Conservation (phyloP, 495 filamentous ascomycete genomes). For the Gamarada debralockiae region DNA sequence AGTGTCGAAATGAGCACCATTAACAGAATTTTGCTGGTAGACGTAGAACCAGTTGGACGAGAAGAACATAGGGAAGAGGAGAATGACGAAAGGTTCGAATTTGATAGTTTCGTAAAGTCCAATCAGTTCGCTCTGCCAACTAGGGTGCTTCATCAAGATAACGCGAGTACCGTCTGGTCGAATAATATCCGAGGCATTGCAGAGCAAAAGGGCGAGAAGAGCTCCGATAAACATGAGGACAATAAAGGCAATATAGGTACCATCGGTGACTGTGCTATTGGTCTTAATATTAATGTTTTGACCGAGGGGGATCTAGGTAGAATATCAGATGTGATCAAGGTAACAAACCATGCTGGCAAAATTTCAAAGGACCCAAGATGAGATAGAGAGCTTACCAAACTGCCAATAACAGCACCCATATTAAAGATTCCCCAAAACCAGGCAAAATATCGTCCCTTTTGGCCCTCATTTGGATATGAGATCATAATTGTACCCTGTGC, state of each 20-base stretch:
- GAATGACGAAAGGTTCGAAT: slow-evolving; percentile 70
- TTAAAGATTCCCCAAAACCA: slow-evolving; percentile 97
- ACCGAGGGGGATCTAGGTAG: slow-evolving; percentile 62
- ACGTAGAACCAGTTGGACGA: slow-evolving; percentile 80
- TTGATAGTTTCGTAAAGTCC: slow-evolving; percentile 74
- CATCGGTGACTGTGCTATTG: slow-evolving; percentile 64
- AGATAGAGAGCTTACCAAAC: slow-evolving; percentile 51
- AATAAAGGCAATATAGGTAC: slow-evolving; percentile 89
- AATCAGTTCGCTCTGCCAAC: slow-evolving; percentile 70
- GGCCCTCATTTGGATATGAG: slow-evolving; percentile 77
- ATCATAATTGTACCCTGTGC: slow-evolving; percentile 96
- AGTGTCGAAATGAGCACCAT: slow-evolving; percentile 71
- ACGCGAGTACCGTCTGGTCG: slow-evolving; percentile 77
- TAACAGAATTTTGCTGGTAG: slow-evolving; percentile 56
- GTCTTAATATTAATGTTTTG: slow-evolving; percentile 65
- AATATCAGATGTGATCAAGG: slow-evolving; percentile 7
- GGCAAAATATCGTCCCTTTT: slow-evolving; percentile 86
- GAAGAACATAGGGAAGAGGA: slow-evolving; percentile 87
- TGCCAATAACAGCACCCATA: slow-evolving; percentile 84
- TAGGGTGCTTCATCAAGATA: slow-evolving; percentile 83
- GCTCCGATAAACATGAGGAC: slow-evolving; percentile 83
- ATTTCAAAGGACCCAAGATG: neutral
- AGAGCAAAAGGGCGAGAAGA: slow-evolving; percentile 63
- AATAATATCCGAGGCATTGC: slow-evolving; percentile 61
- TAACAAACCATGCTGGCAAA: neutral